Evolutionary conservation across 2,329 filamentous ascomycete species (phyloP).

Genomic region (Trichoderma guizhouense): DNA sequence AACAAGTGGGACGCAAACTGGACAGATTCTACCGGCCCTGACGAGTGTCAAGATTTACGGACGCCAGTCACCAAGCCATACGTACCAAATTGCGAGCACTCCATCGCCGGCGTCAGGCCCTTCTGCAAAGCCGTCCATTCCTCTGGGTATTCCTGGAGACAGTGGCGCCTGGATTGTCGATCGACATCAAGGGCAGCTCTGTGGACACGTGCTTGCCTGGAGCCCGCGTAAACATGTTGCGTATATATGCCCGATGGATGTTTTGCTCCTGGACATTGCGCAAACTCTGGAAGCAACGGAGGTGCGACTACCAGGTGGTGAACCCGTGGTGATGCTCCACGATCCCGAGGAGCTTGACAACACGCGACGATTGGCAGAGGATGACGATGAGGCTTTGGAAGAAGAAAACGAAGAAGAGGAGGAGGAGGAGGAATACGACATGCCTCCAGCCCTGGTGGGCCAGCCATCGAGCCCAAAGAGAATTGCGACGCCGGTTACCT

Average conservation of each 20-base stretch:
- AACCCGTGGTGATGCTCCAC: conserved; percentile 37
- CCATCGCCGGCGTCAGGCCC: conserved; percentile 19
- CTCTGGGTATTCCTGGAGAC: conserved; percentile 75
- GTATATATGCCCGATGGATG: conserved; percentile 94
- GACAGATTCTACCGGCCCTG: conserved; percentile 73
- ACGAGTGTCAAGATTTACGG: conserved; percentile 85
- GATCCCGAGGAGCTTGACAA: conserved; percentile 11
- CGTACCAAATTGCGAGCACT: conserved; percentile 55
- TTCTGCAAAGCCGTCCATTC: conserved; percentile 25
- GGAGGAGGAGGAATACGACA: conserved; percentile 22
- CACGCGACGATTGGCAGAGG: not conserved
- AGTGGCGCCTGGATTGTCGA: conserved; percentile 92
- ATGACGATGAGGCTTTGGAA: conserved; percentile 22
- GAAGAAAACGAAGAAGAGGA: conserved; percentile 19
- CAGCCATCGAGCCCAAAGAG: conserved; percentile 11
- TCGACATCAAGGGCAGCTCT: conserved; percentile 71
- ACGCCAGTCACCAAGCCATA: conserved; percentile 74
- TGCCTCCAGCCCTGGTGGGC: not conserved
- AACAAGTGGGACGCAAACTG: conserved; percentile 78
- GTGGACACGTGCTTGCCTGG: conserved; percentile 88
- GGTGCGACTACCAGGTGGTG: conserved; percentile 67
- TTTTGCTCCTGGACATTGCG: conserved; percentile 80
- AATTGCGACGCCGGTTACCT: conserved; percentile 22
- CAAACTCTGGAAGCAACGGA: conserved; percentile 68
- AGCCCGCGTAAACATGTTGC: conserved; percentile 75